Conservation (phyloP, 1,139 yeast genomes). For the Pichia sp. region DNA sequence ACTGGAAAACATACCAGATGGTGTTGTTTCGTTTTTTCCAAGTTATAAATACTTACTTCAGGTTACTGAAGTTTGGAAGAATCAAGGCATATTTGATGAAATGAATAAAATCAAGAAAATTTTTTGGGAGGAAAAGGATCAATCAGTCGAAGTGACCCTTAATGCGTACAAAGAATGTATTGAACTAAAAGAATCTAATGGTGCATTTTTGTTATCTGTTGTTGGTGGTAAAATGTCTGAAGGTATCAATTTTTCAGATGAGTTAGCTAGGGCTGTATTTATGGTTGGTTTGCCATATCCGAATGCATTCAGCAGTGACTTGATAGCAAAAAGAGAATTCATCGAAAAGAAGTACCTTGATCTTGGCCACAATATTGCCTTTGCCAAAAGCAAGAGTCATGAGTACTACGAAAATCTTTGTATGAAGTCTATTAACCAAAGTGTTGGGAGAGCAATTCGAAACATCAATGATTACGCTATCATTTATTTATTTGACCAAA, state of each 20-base stretch:
- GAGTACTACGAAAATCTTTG: constrained; percentile 78
- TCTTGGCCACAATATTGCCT: constrained; percentile 33
- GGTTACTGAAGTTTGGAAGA: constrained; percentile 44
- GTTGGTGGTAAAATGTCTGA: constrained; percentile 94
- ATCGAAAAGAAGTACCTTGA: constrained; percentile 39
- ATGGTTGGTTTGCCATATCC: constrained; percentile 93
- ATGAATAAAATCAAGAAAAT: constrained; percentile 35
- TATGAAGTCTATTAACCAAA: constrained; percentile 88
- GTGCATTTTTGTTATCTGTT: constrained; percentile 73
- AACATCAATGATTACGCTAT: constrained; percentile 76
- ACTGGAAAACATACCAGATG: constrained; percentile 49
- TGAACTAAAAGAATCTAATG: constrained; percentile 23
- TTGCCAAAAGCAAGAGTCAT: constrained; percentile 41
- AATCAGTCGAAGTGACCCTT: constrained; percentile 40
- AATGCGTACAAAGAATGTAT: constrained; percentile 40
- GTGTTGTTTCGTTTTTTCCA: constrained; percentile 78
- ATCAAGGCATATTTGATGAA: constrained; percentile 24
- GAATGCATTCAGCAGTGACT: constrained; percentile 74
- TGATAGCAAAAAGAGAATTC: constrained; percentile 62
- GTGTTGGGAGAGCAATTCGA: constrained; percentile 88
- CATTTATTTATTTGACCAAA: constrained; percentile 60
- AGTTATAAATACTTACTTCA: constrained; percentile 65
- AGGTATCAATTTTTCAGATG: constrained; percentile 87
- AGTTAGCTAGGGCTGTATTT: constrained; percentile 77
- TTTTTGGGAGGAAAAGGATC: constrained; percentile 49